These are phyloP conservation scores for Leishmania gerbilli DNA, from an alignment of 208 protist genomes.

Conservation along the genomic window DNA sequence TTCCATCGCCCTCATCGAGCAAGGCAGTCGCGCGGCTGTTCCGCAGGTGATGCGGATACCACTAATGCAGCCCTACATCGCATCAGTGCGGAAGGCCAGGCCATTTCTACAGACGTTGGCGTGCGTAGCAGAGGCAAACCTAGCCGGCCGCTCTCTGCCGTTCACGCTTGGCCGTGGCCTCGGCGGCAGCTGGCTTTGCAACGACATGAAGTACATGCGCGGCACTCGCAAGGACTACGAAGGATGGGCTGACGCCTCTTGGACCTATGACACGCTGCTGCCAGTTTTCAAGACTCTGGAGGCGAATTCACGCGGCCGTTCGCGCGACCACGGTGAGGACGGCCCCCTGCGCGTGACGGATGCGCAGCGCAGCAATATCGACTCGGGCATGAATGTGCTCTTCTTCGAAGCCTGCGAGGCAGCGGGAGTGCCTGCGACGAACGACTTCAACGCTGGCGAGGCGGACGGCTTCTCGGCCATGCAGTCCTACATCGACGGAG, in stretches of 20 bases:
- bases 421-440: slow-evolving; percentile 44
- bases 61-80: slow-evolving; percentile 56
- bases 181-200: slow-evolving; percentile 58
- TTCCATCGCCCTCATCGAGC: slow-evolving; percentile 66
- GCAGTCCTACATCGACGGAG: slow-evolving; percentile 56
- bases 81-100: slow-evolving; percentile 24
- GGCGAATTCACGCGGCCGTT: slow-evolving; percentile 40
- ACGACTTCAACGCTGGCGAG: slow-evolving; percentile 61
- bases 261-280: slow-evolving; percentile 59
- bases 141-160: slow-evolving; percentile 45
- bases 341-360: slow-evolving; percentile 53
- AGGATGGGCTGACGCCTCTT: slow-evolving; percentile 43
- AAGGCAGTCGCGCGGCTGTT: slow-evolving; percentile 31
- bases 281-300: slow-evolving; percentile 54
- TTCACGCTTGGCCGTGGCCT: slow-evolving; percentile 54
- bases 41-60: slow-evolving; percentile 51
- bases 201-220: slow-evolving; percentile 74
- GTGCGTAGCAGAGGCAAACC: slow-evolving; percentile 32
- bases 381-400: slow-evolving; percentile 69
- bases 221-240: slow-evolving; percentile 44
- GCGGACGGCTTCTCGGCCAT: slow-evolving; percentile 57
- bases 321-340: slow-evolving; percentile 36
- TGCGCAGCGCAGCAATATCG: slow-evolving; percentile 51
- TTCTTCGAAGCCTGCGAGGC: slow-evolving; percentile 86
- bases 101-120: slow-evolving; percentile 33